phyloP scores from a whole-genome alignment of 768 basidiomycete genomes.

The Tricholoma furcatifolium region DNA sequence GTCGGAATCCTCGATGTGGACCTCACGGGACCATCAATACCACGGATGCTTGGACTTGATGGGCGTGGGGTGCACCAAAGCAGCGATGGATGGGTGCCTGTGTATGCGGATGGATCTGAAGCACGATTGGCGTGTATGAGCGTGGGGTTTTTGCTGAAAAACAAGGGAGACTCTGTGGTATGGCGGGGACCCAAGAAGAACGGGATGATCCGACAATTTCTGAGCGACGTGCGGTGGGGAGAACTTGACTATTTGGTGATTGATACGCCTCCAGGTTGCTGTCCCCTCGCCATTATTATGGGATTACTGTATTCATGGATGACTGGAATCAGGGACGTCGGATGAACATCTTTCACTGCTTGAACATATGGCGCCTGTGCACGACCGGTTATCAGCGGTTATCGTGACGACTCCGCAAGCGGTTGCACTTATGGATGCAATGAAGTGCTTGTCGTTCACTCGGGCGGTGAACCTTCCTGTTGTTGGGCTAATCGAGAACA shows the following conservation, averaged over 20 bases:
- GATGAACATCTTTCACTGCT: conserved; percentile 97
- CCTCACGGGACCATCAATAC: conserved; percentile 92
- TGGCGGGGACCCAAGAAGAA: conserved; percentile 99
- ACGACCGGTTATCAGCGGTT: conserved; percentile 74
- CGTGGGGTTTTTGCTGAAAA: conserved; percentile 91
- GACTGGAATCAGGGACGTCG: conserved; percentile 74
- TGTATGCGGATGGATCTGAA: conserved; percentile 82
- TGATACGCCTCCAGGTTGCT: conserved; percentile 93
- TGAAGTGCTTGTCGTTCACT: conserved; percentile 96
- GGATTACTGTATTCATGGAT: conserved; percentile 16
- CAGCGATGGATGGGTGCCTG: conserved; percentile 96
- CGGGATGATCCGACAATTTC: conserved; percentile 95
- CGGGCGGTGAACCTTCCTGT: conserved; percentile 84
- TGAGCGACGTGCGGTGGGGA: conserved; percentile 94
- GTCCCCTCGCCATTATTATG: conserved; percentile 8
- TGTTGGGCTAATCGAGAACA: conserved; percentile 93
- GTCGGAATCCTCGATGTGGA: conserved; percentile 94
- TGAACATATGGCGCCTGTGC: conserved; percentile 88
- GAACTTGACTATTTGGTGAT: conserved; percentile 90
- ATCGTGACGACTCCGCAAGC: conserved; percentile 98
- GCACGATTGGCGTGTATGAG: conserved; percentile 91
- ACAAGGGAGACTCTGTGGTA: conserved; percentile 89
- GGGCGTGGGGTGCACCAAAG: conserved; percentile 88
- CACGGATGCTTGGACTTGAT: conserved; percentile 92
- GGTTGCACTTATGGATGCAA: conserved; percentile 90